Evolutionary conservation across 495 filamentous ascomycete genomes (phyloP), one percentile per base, ranked within the genome.

Genomic region (Penicillium pulvis): DNA sequence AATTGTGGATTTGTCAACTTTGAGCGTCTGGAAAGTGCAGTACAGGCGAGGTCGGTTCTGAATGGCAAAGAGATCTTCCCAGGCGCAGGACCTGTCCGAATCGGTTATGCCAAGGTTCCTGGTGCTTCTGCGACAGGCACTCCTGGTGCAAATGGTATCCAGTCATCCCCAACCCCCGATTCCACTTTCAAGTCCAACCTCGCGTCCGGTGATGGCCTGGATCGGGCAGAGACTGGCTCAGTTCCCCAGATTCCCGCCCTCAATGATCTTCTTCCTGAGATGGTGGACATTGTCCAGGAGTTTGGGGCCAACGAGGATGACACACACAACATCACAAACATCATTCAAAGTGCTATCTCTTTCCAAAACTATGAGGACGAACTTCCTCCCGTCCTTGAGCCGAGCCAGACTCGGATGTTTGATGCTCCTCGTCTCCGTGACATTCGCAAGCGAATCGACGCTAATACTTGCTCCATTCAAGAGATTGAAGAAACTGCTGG

Each of bases 1-100:
- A 98, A 96, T 68, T 98, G 94, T 71, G 94, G 94, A 6, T 98
- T 98, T 65, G 92, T 98, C 69, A 98, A 98, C 72, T 98, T 96
- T 64, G 91, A 97, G 75, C 85, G 83, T 61, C 71, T 92, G 24
- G 90, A 96, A 33, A 95, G 90, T 67, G 95, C 94, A 47, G 89
- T 96, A 30, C 84, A 90, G 54, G 95, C 94, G 5, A 95, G 90
- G 67, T 85, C 84, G 19, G 79, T 86, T 67, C 87, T 96, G 70
- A 97, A 97, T 65, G 92, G 92, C 59, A 97, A 96, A 75, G 94
- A 98, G 70, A 96, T 98, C 49, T 98, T 98, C 78, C 95, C 94
- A 8, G 95, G 94, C 46, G 93, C 92, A 56, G 94, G 95, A 16
- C 92, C 94, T 12, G 90, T 97, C 44, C 81, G 93, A 54, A 98